Conservation (phyloP, 129 eudicot genomes). For the Lonicera japonica region DNA sequence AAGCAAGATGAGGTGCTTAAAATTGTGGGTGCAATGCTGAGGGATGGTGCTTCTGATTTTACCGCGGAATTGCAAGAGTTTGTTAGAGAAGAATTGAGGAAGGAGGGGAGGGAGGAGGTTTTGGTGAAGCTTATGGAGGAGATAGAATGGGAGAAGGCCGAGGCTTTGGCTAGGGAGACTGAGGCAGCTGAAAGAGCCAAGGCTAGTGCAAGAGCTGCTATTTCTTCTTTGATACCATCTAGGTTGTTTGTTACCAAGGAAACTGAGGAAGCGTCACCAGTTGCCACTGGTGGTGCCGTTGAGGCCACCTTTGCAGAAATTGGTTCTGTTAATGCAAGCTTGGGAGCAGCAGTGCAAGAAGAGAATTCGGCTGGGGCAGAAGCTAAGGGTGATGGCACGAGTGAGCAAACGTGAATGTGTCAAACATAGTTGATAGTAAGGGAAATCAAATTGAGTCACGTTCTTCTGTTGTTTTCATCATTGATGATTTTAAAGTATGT, state of each 20-base stretch:
- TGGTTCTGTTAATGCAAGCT: background rate
- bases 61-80: conserved; percentile 68
- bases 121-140: conserved; percentile 53
- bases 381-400: conserved; percentile 16
- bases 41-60: conserved; percentile 76
- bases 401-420: conserved; percentile 26
- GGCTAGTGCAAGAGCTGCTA: conserved; percentile 69
- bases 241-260: conserved; percentile 56
- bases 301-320: background rate
- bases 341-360: background rate
- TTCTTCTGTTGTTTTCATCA: background rate
- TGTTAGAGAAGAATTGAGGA: conserved; percentile 66
- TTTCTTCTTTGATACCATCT: conserved; percentile 66
- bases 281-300: no score
- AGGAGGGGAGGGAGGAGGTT: conserved; percentile 69
- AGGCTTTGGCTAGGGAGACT: conserved; percentile 63
- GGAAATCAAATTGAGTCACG: background rate
- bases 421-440: background rate
- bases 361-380: conserved; percentile 23
- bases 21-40: conserved; percentile 57
- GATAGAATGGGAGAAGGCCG: conserved; percentile 68
- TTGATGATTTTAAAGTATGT: background rate
- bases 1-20: conserved; percentile 71
- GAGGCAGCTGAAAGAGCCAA: conserved; percentile 79
- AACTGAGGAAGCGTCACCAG: conserved; percentile 8